These are phyloP conservation scores for Penicillium olsonii DNA, from an alignment of 2,329 filamentous ascomycete species.

Conservation along the genomic window DNA sequence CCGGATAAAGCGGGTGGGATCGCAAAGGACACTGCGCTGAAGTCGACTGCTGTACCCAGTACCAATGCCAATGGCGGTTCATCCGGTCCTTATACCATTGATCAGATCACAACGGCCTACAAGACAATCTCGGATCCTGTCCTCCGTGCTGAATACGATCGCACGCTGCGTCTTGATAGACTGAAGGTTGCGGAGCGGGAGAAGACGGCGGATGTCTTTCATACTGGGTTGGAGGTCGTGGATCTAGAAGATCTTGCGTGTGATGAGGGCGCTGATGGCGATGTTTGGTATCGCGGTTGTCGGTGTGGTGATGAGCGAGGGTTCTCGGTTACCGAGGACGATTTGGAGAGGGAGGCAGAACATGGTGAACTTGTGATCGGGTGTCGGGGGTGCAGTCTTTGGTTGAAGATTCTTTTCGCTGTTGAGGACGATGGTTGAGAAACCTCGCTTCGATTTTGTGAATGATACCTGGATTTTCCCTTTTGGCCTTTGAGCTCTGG, in stretches of 20 bases:
- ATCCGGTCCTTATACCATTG: constrained; percentile 46
- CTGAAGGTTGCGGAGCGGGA: constrained; percentile 24
- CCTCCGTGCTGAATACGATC: constrained; percentile 53
- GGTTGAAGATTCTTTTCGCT: constrained; percentile 62
- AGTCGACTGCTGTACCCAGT: neutral
- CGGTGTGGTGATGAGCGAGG: constrained; percentile 60
- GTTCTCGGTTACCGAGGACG: constrained; percentile 56
- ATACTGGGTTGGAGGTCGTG: constrained; percentile 57
- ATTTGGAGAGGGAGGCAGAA: constrained; percentile 53
- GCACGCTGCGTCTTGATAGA: constrained; percentile 40
- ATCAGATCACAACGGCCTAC: constrained; percentile 62
- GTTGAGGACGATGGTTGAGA: constrained; percentile 29
- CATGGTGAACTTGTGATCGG: constrained; percentile 61
- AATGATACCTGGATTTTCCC: neutral
- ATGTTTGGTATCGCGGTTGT: constrained; percentile 59
- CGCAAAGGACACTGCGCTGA: constrained; percentile 11
- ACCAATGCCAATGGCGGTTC: neutral
- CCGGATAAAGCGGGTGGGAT: constrained; percentile 55
- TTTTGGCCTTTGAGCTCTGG: neutral
- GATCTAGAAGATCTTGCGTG: constrained; percentile 59
- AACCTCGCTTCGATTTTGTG: neutral
- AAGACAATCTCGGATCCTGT: constrained; percentile 51
- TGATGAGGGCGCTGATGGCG: constrained; percentile 40
- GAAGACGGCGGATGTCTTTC: constrained; percentile 41
- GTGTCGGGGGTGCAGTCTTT: constrained; percentile 65